Evolutionary conservation across 2,329 filamentous ascomycete species (phyloP).

Genomic region (Diplodia seriata): DNA sequence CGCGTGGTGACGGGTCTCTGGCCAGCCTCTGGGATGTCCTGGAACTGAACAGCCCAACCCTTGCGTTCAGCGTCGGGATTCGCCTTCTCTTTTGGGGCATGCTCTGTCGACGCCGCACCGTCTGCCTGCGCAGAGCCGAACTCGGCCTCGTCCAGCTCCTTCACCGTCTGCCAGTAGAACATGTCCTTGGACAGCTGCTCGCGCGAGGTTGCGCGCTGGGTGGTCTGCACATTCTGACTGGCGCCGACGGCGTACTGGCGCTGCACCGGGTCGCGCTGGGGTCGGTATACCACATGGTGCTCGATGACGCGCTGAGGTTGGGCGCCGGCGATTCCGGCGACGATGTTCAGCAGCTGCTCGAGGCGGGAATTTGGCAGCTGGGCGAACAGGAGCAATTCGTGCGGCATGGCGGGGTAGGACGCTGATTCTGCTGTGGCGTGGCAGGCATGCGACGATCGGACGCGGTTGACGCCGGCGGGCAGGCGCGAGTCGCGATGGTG

Average conservation of each 20-base stretch:
- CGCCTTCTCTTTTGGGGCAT: conserved; percentile 9
- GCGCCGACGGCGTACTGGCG: conserved; percentile 47
- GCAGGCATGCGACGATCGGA: conserved; percentile 18
- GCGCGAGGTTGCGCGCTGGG: conserved; percentile 36
- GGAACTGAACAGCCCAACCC: conserved; percentile 50
- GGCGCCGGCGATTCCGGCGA: conserved; percentile 67
- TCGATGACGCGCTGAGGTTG: conserved; percentile 63
- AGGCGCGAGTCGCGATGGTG: conserved; percentile 20
- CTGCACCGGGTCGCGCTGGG: conserved; percentile 55
- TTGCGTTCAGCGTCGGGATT: conserved; percentile 35
- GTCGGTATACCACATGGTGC: conserved; percentile 65
- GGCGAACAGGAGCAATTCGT: conserved; percentile 68
- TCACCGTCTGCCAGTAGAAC: conserved; percentile 62
- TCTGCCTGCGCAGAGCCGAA: conserved; percentile 38
- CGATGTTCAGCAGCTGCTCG: conserved; percentile 66
- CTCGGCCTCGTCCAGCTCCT: conserved; percentile 48
- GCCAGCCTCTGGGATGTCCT: conserved; percentile 56
- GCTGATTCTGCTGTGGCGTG: conserved; percentile 12
- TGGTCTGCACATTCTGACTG: conserved; percentile 44
- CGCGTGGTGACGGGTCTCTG: conserved; percentile 62
- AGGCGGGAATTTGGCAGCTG: conserved; percentile 64
- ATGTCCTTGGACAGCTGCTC: conserved; percentile 52
- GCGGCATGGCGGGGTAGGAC: conserved; percentile 44
- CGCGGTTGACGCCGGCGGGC: conserved; percentile 27
- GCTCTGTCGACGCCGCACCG: conserved; percentile 32